Conservation (phyloP, 208 protist genomes). For the Endotrypanum monterogeii region DNA sequence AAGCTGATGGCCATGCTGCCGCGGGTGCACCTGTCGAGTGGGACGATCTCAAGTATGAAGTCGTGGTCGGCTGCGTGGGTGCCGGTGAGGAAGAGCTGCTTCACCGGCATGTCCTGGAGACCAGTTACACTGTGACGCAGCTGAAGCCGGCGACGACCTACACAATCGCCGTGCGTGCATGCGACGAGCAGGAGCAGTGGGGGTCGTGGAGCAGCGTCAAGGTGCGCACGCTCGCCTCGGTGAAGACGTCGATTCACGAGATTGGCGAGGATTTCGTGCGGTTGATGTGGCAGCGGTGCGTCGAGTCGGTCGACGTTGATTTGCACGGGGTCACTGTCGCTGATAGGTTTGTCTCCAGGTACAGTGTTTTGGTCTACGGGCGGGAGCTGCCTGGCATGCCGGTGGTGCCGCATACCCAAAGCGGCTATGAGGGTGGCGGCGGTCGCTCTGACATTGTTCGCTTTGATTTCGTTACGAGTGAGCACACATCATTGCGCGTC, state of each 20-base stretch:
- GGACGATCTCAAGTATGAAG: constrained; percentile 88
- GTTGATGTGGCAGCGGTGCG: constrained; percentile 85
- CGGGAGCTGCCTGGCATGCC: constrained; percentile 38
- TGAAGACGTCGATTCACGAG: constrained; percentile 84
- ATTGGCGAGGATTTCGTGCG: constrained; percentile 93
- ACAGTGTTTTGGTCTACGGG: constrained; percentile 82
- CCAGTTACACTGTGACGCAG: constrained; percentile 85
- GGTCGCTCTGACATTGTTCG: constrained; percentile 70
- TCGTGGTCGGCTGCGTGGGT: constrained; percentile 82
- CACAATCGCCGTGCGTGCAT: constrained; percentile 84
- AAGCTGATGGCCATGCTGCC: neutral
- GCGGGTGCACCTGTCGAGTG: constrained; percentile 24
- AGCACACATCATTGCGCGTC: constrained; percentile 85
- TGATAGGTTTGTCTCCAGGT: constrained; percentile 77
- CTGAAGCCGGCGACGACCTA: constrained; percentile 84
- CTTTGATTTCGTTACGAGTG: constrained; percentile 65
- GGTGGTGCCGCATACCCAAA: constrained; percentile 41
- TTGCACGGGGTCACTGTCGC: constrained; percentile 38
- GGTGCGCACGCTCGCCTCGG: constrained; percentile 81
- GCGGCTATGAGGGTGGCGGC: constrained; percentile 71
- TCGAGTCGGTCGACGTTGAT: constrained; percentile 21
- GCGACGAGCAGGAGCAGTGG: constrained; percentile 85
- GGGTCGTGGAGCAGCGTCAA: constrained; percentile 78
- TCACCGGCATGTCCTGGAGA: constrained; percentile 81
- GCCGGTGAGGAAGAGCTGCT: constrained; percentile 81